Conservation (phyloP, 2,329 filamentous ascomycete species). For the Colletotrichum lupini region DNA sequence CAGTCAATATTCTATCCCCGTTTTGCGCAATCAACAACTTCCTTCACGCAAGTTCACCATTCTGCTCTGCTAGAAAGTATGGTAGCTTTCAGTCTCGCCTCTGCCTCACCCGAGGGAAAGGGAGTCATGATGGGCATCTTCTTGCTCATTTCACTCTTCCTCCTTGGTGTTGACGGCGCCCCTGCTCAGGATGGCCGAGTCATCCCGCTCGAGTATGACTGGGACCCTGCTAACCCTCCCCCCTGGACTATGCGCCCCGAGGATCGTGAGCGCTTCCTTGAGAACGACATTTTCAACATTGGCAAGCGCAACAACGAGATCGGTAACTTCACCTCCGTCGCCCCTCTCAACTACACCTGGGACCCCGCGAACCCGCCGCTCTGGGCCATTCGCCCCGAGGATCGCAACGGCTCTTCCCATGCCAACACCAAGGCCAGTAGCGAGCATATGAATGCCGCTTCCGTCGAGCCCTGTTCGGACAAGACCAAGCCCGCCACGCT, state of each 20-base stretch:
- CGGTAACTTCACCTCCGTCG: not conserved
- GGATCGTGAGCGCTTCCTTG: not conserved
- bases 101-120: not conserved
- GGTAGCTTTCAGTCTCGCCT: not conserved
- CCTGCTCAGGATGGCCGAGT: not conserved
- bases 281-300: not conserved
- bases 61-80: not conserved
- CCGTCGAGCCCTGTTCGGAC: not conserved
- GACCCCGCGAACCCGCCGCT: not conserved
- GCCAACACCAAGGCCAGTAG: not conserved
- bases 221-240: not conserved
- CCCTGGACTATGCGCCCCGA: slow-evolving; percentile 2
- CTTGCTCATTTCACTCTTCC: not conserved
- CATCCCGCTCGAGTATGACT: not conserved
- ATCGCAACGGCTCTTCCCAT: not conserved
- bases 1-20: too few species aligned
- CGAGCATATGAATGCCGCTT: not conserved
- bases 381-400: not conserved
- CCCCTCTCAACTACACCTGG: not conserved
- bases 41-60: not conserved
- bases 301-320: too few species aligned
- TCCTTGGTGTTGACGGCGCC: not conserved
- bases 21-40: not conserved
- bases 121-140: not conserved
- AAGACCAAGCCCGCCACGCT: not conserved